Evolutionary conservation across 169 alveolate species (phyloP), one percentile per base, ranked within the genome.

Genomic region (Plasmodium gonderi): DNA sequence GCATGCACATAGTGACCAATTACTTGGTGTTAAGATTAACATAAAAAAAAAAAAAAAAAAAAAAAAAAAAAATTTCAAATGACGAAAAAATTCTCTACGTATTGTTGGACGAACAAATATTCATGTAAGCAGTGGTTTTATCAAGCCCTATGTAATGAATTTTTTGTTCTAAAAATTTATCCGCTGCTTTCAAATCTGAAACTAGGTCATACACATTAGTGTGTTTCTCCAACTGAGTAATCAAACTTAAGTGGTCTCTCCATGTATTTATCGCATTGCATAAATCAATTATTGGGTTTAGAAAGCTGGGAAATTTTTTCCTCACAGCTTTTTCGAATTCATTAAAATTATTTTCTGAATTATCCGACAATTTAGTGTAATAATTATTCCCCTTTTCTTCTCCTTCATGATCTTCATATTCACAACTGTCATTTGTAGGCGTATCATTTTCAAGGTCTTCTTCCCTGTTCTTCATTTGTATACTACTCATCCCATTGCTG

Each of bases 261-360:
- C 94, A 89, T n/a, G 90, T 77, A 68, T 89, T 77, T 60, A 89
- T 89, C 23, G 94, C 89, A 65, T 89, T 65, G 36, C 94, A 89
- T 67, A 89, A 89, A 54, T 78, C 90, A 65, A 64, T 77, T 42
- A 77, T 76, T 8, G 94, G 94, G 51, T 89, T 67, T 67, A 89
- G 29, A 40, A 89, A 76, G 26, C 94, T 89, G 0, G 94, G 94
- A 40, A 89, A 89, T 8, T 89, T 76, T 89, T 89, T 77, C 23
- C 90, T 89, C 51, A 89, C 36, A 4, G 72, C 90, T 44, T 89
- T 89, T 89, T 89, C 94, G 51, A 89, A 89, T 89, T 60, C 76
- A 17, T 89, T 64, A 67, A 89, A 89, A 23, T 89, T 76, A 68
- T 89, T 74, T 85, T 17, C 26, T n/a, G 79, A 65, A 65, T 26